Evolutionary conservation across 352 stramenopile species (phyloP).

Genomic region (Thraustochytrium striatum): DNA sequence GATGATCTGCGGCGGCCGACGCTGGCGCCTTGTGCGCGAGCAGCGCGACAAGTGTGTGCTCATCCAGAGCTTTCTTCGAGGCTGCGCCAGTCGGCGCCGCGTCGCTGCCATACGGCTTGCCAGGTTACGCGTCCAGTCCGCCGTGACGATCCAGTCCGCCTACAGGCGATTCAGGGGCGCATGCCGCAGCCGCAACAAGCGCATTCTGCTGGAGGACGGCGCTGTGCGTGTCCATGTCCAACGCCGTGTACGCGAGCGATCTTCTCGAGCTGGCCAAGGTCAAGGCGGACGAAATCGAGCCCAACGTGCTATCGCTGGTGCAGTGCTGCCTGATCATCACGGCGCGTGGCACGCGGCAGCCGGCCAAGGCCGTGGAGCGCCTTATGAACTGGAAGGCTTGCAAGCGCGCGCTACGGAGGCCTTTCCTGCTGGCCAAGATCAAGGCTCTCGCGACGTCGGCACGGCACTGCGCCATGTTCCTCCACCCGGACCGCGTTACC

Average conservation of each 20-base stretch:
- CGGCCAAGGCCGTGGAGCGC: conserved; percentile 3
- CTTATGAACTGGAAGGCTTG: conserved; percentile 49
- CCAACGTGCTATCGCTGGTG: background rate
- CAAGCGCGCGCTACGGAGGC: conserved; percentile 27
- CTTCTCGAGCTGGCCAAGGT: conserved; percentile 63
- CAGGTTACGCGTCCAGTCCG: background rate
- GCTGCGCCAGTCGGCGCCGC: background rate
- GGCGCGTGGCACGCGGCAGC: background rate
- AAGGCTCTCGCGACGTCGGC: background rate
- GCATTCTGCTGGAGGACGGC: conserved; percentile 56
- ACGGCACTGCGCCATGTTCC: background rate
- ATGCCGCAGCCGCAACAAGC: conserved; percentile 62
- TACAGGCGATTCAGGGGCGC: conserved; percentile 64
- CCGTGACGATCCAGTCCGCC: conserved; percentile 52
- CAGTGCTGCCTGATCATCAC: conserved; percentile 47
- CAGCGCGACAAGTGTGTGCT: conserved; percentile 50
- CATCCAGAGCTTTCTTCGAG: conserved; percentile 56
- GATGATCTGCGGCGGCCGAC: conserved; percentile 52
- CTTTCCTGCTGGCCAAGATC: conserved; percentile 22
- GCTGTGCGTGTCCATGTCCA: conserved; percentile 46
- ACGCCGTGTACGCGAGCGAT: conserved; percentile 56
- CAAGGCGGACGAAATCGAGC: conserved; percentile 48
- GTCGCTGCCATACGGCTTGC: conserved; percentile 14
- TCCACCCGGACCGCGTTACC: conserved; percentile 1
- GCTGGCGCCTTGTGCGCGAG: conserved; percentile 45